Evolutionary conservation across 176 grass and related monocot genomes (phyloP), one percentile per base, ranked within the genome.

Genomic region (Oropetium thomaeum): DNA sequence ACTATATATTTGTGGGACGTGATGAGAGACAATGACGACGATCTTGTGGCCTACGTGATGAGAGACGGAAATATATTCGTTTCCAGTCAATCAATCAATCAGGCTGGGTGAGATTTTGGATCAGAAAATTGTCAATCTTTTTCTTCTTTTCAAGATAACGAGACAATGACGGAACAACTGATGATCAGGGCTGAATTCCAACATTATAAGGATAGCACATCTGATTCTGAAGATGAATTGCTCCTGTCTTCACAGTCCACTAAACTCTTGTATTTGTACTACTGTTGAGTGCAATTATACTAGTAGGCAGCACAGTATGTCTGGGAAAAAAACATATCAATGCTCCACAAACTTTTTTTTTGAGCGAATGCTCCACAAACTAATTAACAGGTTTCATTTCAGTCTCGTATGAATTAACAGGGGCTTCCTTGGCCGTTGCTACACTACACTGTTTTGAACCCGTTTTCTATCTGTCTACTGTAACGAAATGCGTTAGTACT

Each of bases 251-350:
- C 32, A 48, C 30, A 71, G 55, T 39, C 57, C 10, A 30, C 38
- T 58, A 59, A 74, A 74, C 79, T 55, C 31, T 52, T 34, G 41
- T 13, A 14, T 9, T 7, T 82, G 19, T 82, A n/a, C 26, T 17
- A n/a, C 32, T 16, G 70, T 53, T 16, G 23, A 31, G 68, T 61
- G 19, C 43, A 28, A 22, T 28, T 70, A 38, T 34, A 16, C 16
- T 1, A 37, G 13, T n/a, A n/a, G n/a, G n/a, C n/a, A n/a, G n/a
- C n/a, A n/a, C 7, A 67, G 23, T 28, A 25, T 15, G 22, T 63
- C 42, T 51, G 71, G 49, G 29, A 15, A 57, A 10, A 71, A 35
- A 49, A 49, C n/a, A n/a, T 40, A 14, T 54, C 33, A 39, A 5
- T 40, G 15, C 33, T 28, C 33, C 39, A 27, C 20, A 37, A 58